Base-by-base conservation (phyloP, 441 rosid species). In the Melastoma candidum region DNA sequence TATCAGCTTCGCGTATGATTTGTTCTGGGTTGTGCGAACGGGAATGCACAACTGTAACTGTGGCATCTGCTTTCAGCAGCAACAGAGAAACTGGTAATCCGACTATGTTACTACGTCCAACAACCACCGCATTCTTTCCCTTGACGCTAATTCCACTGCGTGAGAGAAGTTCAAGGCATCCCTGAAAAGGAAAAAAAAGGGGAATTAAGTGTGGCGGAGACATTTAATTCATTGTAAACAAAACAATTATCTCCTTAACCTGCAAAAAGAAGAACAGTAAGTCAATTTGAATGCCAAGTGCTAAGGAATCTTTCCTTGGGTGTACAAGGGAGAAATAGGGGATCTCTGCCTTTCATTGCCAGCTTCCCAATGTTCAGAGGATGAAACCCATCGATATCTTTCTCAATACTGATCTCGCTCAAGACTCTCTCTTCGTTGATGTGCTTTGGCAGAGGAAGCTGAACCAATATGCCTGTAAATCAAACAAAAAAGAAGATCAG, bases 1-100 rank as follows among this genome's bases (percentile, higher is more conserved):
- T 87, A 73, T 90, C 96, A 62, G 96, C 97, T 76, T 81, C 95
- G 26, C 76, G 77, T 49, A 87, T 65, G 63, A 83, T 63, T 11
- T 54, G 57, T 71, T 78, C 96, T 11, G 78, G 92, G 57, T 83
- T 71, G 24, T 53, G 72, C 7, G 96, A 61, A 63, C 58, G 76
- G 9, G 96, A 90, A 70, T 87, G 96, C 57, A 83, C 96, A 17
- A 65, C 55, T 11, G 81, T 74, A 45, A 90, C 93, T 4, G 96
- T 87, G 47, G 97, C 97, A 87, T 87, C 97, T 7, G 95, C 96
- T 74, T 90, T 87, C 50, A 90, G 57, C 47, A 39, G 46, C 46
- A 53, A 41, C 46, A 53, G 11, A 29, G 57, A 53, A 39, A 41
- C 44, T 8, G 57, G 57, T n/a, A 53, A 12, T 11, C 47, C 57